Conservation (phyloP, 371 early-diverging fungal genomes). For the Smittium culicis region DNA sequence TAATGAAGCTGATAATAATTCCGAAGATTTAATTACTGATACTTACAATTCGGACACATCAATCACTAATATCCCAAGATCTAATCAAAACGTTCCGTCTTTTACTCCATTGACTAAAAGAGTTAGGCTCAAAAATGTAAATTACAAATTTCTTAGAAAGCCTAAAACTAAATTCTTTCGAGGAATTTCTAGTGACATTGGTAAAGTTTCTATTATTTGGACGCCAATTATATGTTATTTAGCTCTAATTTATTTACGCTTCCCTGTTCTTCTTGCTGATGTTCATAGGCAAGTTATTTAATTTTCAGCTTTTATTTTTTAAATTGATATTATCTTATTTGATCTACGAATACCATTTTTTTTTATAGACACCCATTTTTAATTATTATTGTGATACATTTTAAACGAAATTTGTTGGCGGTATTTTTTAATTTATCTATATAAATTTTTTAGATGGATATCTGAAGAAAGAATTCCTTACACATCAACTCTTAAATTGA, state of each 20-base stretch:
- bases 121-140: neutral
- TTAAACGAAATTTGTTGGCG: too few species aligned
- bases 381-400: too few species aligned
- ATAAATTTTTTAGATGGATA: neutral
- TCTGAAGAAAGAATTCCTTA: constrained; percentile 7
- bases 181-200: constrained; percentile 2
- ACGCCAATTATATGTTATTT: neutral
- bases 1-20: neutral
- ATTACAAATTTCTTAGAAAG: constrained; percentile 2
- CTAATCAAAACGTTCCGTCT: neutral
- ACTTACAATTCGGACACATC: neutral
- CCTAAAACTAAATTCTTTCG: neutral
- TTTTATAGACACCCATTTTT: too few species aligned
- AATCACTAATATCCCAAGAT: neutral
- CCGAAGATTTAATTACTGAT: neutral
- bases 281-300: neutral
- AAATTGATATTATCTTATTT: too few species aligned
- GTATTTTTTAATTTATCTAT: neutral
- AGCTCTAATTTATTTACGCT: neutral
- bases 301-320: too few species aligned
- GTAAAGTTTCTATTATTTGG: neutral
- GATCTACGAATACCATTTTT: too few species aligned
- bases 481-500: neutral
- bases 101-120: neutral
- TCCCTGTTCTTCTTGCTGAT: neutral